Evolutionary conservation across 2,329 filamentous ascomycete species (phyloP), one percentile per base, ranked within the genome.

Genomic region (Ciborinia camelliae): DNA sequence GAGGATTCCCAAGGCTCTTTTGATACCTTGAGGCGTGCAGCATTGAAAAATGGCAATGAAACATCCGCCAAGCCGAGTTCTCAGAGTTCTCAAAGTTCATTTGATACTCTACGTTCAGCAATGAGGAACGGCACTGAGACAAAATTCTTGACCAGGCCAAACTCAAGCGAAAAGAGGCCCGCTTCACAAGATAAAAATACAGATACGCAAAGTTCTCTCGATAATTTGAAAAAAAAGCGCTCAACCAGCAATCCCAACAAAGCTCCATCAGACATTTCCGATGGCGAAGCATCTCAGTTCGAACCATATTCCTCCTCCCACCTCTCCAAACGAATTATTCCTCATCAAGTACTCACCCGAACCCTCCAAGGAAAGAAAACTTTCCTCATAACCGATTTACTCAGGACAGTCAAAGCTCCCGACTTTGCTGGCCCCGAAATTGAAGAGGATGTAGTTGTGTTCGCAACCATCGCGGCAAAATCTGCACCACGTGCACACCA

Each of bases 291-390:
- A 1, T 83, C 88, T 1, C 84, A 85, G 53, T 96, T 95, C 71
- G 95, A 99, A 72, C 85, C 91, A 2, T 97, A 93, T 75, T 97
- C 95, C 7, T 86, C 87, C 37, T 81, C 93, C 45, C 92, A 97
- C 74, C 83, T 99, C 18, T 90, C 90, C 5, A 92, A 88, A 68
- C 87, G 95, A 39, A 88, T 92, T 45, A 84, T 98, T 53, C 90
- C 92, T 2, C 93, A 98, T 76, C 84, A 85, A 28, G 88, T 90
- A 23, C 81, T 99, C 28, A 87, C 90, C 2, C 87, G 93, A 30
- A 91, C 91, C 4, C 81, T 99, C 18, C 82, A 87, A 7, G 87
- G 86, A 41, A 97, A 95, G 76, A 91, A 90, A 61, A 81, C 89
- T 2, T 90, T 92, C 70, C 84, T 84, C 1, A 83, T 99, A 67